Conservation (phyloP, 1,284 basidiomycete species). For the Tylopilus orsonianus region DNA sequence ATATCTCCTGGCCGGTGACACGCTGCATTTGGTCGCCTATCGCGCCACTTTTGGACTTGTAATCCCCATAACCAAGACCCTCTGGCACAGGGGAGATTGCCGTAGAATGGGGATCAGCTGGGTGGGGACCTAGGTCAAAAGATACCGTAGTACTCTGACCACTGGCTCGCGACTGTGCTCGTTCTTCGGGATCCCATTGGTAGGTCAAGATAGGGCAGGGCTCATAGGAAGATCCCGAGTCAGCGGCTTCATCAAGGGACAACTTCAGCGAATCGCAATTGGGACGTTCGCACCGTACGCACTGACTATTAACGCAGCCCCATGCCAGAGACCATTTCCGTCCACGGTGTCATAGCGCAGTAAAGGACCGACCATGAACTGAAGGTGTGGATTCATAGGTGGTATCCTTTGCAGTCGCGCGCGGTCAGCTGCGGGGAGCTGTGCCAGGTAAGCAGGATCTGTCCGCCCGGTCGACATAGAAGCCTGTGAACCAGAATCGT, state of each 20-base stretch:
- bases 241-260: conserved; percentile 49
- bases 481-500: conserved; percentile 13
- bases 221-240: conserved; percentile 78
- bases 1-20: conserved; percentile 73
- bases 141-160: conserved; percentile 27
- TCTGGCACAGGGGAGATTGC: conserved; percentile 27
- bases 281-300: conserved; percentile 28
- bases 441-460: conserved; percentile 41
- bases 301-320: conserved; percentile 85
- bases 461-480: conserved; percentile 6
- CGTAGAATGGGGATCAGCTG: conserved; percentile 64
- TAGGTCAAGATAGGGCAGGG: conserved; percentile 76
- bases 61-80: conserved; percentile 12
- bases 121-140: conserved; percentile 66
- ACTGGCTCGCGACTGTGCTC: conserved; percentile 17
- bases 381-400: conserved; percentile 68
- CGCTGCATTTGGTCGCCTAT: conserved; percentile 37
- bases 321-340: conserved; percentile 76
- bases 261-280: conserved; percentile 7
- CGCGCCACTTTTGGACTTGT: conserved; percentile 18
- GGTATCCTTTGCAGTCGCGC: conserved; percentile 54
- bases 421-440: conserved; percentile 62
- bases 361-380: conserved; percentile 86
- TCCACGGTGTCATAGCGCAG: conserved; percentile 91
- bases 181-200: conserved; percentile 67